Conservation (phyloP, 1,284 basidiomycete species). For the Apiotrichum sp. region DNA sequence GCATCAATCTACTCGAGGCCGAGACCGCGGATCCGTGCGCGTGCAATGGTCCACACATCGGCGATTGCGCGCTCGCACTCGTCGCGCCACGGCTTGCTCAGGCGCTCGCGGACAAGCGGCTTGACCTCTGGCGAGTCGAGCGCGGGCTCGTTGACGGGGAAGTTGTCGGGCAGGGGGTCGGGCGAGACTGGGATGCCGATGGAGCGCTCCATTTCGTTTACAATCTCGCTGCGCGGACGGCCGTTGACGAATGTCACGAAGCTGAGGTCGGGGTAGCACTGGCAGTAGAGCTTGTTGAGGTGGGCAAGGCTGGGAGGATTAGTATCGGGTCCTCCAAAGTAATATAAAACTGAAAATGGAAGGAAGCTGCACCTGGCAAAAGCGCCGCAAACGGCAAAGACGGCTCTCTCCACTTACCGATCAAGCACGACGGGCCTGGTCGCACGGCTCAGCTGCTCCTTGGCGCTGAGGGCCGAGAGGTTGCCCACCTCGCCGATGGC, state of each 20-base stretch:
- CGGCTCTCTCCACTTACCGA: slow-evolving; percentile 23
- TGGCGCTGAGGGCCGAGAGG: slow-evolving; percentile 64
- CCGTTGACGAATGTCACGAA: slow-evolving; percentile 92
- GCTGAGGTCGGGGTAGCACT: slow-evolving; percentile 62
- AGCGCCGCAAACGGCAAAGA: too few species aligned
- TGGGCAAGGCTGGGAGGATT: slow-evolving; percentile 28
- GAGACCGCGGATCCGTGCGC: slow-evolving; percentile 51
- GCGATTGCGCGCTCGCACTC: slow-evolving; percentile 67
- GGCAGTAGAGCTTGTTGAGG: slow-evolving; percentile 75
- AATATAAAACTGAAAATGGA: background rate
- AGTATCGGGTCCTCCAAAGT: background rate
- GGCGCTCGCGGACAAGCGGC: slow-evolving; percentile 19
- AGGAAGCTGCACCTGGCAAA: too few species aligned
- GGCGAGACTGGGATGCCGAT: slow-evolving; percentile 46
- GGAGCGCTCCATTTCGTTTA: slow-evolving; percentile 67
- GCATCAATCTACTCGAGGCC: slow-evolving; percentile 23
- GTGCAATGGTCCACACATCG: slow-evolving; percentile 69
- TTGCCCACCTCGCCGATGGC: slow-evolving; percentile 70
- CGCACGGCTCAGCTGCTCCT: slow-evolving; percentile 60
- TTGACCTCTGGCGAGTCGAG: slow-evolving; percentile 42
- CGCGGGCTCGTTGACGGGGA: slow-evolving; percentile 42
- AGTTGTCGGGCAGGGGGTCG: slow-evolving; percentile 28
- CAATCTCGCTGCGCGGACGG: slow-evolving; percentile 62
- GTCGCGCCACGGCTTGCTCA: slow-evolving; percentile 50
- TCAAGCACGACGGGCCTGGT: slow-evolving; percentile 37